Evolutionary conservation across 2,329 filamentous ascomycete species (phyloP), one percentile per base, ranked within the genome.

Genomic region (Colletotrichum tropicale): DNA sequence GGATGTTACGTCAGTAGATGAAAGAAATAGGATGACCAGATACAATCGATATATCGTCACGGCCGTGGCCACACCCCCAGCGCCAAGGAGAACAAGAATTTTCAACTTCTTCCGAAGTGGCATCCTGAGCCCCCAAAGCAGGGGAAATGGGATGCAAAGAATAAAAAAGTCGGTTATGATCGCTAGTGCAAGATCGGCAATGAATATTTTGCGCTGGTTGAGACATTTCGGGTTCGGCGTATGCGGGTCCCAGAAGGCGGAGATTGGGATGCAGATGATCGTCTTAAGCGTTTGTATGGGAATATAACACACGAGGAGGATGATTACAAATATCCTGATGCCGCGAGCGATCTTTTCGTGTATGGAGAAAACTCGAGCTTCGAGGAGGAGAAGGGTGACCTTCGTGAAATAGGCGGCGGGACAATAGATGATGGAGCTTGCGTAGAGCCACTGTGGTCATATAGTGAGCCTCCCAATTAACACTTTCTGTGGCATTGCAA

Each of bases 151-250:
- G 8, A 86, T 68, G 10, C 83, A 16, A 30, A 85, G 77, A 21
- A 85, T 82, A 48, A 83, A 78, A 28, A 82, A 70, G 70, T 85
- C 84, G 26, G 82, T 84, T 8, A 84, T 43, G 16, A 83, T 80
- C 56, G 81, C 82, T 15, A 84, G 73, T 15, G 80, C 75, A 2
- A 82, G 79, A 56, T 85, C 84, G 12, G 81, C 79, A 5, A 82
- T 78, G 71, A 85, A 86, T 8, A 86, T 61, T 28, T 79, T 79
- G 7, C 78, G 72, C 56, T 83, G 80, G 21, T 84, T 78, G 21
- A 85, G 77, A 70, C 84, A 85, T 62, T 38, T 64, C 9, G 73
- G 34, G 2, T 77, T 75, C 9, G 77, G 52, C 10, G 80, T 75
- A 5, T 58, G 58, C 4, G 74, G 70, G 66, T 81, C 74, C 81